These are phyloP conservation scores for Thelonectria olida DNA, from an alignment of 2,329 filamentous ascomycete genomes.

Conservation along the genomic window DNA sequence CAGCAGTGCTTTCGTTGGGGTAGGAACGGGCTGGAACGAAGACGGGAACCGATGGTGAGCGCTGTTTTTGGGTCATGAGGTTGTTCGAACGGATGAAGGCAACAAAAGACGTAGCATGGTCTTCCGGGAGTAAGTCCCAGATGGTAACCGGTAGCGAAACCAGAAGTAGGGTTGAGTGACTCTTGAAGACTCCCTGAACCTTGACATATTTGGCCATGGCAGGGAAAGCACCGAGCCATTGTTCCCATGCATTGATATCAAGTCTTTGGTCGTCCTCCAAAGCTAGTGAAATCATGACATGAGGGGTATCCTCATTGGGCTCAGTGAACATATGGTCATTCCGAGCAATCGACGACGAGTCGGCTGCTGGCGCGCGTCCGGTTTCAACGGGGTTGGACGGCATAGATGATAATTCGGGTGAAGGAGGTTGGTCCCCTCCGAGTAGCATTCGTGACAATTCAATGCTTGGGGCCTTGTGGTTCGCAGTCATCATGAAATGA, in stretches of 20 bases:
- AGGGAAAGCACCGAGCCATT: slow-evolving; percentile 65
- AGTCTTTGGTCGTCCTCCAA: slow-evolving; percentile 66
- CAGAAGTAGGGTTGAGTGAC: slow-evolving; percentile 66
- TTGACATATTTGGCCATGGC: slow-evolving; percentile 68
- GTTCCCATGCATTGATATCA: slow-evolving; percentile 67
- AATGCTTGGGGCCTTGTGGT: slow-evolving; percentile 67
- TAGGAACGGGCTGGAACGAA: slow-evolving; percentile 35
- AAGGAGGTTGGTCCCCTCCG: slow-evolving; percentile 37
- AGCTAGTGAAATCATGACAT: slow-evolving; percentile 69
- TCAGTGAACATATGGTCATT: slow-evolving; percentile 48
- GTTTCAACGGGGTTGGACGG: slow-evolving; percentile 31
- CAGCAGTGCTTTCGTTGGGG: slow-evolving; percentile 27
- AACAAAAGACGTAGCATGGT: slow-evolving; percentile 65
- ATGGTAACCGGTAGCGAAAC: slow-evolving; percentile 67
- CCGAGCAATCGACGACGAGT: slow-evolving; percentile 31
- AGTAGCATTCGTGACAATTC: slow-evolving; percentile 55
- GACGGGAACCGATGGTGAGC: slow-evolving; percentile 31
- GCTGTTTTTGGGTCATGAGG: slow-evolving; percentile 49
- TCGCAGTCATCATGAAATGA: slow-evolving; percentile 71
- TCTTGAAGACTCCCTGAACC: slow-evolving; percentile 69
- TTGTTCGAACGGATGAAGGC: slow-evolving; percentile 69
- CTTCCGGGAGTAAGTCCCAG: slow-evolving; percentile 67
- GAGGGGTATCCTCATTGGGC: slow-evolving; percentile 64
- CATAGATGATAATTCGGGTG: slow-evolving; percentile 30
- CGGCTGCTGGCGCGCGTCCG: slow-evolving; percentile 40